Conservation (phyloP, 805 yeast species). For the Isabelozyma heimii region DNA sequence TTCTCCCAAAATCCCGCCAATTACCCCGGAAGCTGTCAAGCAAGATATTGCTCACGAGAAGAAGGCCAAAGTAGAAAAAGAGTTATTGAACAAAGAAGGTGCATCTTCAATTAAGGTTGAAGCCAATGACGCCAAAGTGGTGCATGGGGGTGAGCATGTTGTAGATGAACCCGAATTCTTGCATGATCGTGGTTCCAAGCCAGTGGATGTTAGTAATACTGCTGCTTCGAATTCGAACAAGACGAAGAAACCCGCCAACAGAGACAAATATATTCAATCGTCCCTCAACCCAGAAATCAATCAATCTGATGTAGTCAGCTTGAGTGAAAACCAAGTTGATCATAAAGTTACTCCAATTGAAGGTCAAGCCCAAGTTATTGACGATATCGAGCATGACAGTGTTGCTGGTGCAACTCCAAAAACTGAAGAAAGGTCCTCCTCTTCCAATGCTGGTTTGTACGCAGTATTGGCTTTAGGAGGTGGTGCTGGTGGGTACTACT, state of each 20-base stretch:
- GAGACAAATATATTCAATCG: constrained; percentile 39
- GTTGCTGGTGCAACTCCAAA: constrained; percentile 6
- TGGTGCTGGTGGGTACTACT: constrained; percentile 21
- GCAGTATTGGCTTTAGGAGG: constrained; percentile 28
- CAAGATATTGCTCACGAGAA: constrained; percentile 47
- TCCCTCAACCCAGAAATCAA: constrained; percentile 42
- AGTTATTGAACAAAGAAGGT: constrained; percentile 32
- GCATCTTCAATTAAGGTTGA: constrained; percentile 40
- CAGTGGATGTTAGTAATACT: constrained; percentile 26
- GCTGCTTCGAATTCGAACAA: constrained; percentile 9
- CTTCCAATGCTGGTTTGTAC: constrained; percentile 8
- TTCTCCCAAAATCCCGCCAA: constrained; percentile 43
- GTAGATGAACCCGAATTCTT: constrained; percentile 35
- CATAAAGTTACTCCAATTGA: constrained; percentile 32
- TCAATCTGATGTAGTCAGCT: constrained; percentile 30
- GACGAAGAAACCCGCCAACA: constrained; percentile 29
- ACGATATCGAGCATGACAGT: constrained; percentile 37
- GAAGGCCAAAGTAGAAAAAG: constrained; percentile 34
- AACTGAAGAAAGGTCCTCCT: neutral
- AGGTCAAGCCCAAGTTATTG: constrained; percentile 28
- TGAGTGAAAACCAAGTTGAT: constrained; percentile 33
- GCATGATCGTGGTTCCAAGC: constrained; percentile 35
- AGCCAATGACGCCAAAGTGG: constrained; percentile 39
- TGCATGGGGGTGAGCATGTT: constrained; percentile 43
- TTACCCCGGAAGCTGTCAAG: constrained; percentile 47